A percentile compares a stretch with the other conserved stretches of the same genome.
These are phyloP conservation scores for Tricholoma sp. DNA, from an alignment of 768 basidiomycete species.

Conservation along the genomic window DNA sequence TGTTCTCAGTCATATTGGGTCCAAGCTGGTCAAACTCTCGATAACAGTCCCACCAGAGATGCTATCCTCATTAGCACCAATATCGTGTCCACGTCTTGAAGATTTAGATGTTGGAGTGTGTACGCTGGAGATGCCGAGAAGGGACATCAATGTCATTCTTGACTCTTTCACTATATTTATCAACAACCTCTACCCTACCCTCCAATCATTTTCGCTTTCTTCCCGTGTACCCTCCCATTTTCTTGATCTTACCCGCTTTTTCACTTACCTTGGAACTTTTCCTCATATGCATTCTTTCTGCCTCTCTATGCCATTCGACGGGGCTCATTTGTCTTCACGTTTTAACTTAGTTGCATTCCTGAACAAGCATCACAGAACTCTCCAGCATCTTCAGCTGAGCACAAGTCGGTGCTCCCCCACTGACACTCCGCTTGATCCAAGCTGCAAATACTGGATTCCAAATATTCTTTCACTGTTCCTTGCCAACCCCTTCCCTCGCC, in stretches of 20 bases:
- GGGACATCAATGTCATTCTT: constrained; percentile 30
- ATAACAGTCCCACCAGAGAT: constrained; percentile 36
- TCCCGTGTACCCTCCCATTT: constrained; percentile 31
- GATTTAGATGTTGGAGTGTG: constrained; percentile 31
- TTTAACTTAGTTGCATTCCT: constrained; percentile 30
- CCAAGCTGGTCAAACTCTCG: constrained; percentile 26
- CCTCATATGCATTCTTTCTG: constrained; percentile 33
- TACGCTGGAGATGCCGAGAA: constrained; percentile 22
- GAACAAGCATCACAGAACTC: constrained; percentile 25
- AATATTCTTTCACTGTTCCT: constrained; percentile 28
- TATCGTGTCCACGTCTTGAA: constrained; percentile 31
- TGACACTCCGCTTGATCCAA: constrained; percentile 18
- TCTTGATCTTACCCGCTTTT: constrained; percentile 36
- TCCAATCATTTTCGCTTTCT: constrained; percentile 31
- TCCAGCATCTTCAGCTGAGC: constrained; percentile 32
- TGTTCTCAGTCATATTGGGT: constrained; percentile 27
- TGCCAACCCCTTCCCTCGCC: constrained; percentile 23
- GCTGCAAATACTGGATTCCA: constrained; percentile 38
- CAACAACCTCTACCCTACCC: constrained; percentile 34
- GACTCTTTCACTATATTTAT: constrained; percentile 42
- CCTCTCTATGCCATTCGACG: constrained; percentile 42
- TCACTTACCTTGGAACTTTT: constrained; percentile 31
- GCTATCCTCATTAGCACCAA: constrained; percentile 27
- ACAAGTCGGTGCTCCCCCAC: constrained; percentile 24
- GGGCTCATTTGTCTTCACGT: constrained; percentile 33